A percentile compares a stretch with the other conserved stretches of the same genome.
phyloP scores from a whole-genome alignment of 208 protist genomes.

The Acanthamoeba lenticulata region DNA sequence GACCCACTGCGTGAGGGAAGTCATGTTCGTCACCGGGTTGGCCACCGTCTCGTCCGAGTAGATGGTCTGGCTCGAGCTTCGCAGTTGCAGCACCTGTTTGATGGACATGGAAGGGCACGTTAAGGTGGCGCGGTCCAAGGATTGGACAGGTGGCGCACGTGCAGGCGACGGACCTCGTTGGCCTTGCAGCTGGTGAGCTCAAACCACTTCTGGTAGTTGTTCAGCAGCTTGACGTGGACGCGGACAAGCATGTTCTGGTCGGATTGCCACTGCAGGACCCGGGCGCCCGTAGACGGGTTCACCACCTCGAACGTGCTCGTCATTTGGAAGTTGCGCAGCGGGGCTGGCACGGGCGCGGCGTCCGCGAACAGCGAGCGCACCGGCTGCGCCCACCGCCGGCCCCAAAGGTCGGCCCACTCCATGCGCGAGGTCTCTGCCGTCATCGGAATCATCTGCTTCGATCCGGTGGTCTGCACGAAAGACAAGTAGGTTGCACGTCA shows the following conservation, averaged over 20 bases:
- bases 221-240: slow-evolving; percentile 70
- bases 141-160: no score
- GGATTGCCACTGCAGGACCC: slow-evolving; percentile 47
- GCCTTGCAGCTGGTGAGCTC: slow-evolving; percentile 62
- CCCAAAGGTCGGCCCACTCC: slow-evolving; percentile 73
- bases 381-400: slow-evolving; percentile 64
- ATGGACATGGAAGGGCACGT: no score
- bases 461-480: slow-evolving; percentile 44
- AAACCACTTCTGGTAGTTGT: slow-evolving; percentile 77
- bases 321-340: slow-evolving; percentile 76
- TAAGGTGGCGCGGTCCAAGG: no score
- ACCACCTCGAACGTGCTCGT: slow-evolving; percentile 73
- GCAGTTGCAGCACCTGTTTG: no score
- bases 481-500: background rate
- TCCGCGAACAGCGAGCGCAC: slow-evolving; percentile 70
- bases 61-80: no score
- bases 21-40: background rate
- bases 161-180: no score
- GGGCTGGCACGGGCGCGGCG: slow-evolving; percentile 63
- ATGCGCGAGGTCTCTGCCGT: slow-evolving; percentile 67
- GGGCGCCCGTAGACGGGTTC: background rate
- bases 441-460: slow-evolving; percentile 64
- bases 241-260: slow-evolving; percentile 58
- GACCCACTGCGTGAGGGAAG: background rate
- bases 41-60: background rate